phyloP scores from a whole-genome alignment of 371 early-diverging fungal species.

The Sporodiniella umbellata region DNA sequence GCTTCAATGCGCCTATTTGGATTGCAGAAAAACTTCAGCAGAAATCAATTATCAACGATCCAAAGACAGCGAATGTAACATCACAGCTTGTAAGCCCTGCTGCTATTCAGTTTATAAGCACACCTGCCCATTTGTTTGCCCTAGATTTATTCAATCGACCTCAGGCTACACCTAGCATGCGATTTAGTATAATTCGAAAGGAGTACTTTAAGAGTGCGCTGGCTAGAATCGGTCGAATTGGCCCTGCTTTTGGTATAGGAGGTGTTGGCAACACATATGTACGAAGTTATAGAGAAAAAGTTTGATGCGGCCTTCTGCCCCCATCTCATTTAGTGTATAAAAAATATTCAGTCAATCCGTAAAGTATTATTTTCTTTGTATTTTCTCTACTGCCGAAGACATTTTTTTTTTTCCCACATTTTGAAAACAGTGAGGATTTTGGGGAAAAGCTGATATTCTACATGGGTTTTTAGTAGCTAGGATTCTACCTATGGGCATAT shows the following conservation, averaged over 20 bases:
- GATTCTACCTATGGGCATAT: too few relatives aligned
- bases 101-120: constrained; percentile 51
- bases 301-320: background rate
- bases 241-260: constrained; percentile 71
- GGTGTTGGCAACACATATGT: constrained; percentile 58
- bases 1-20: constrained; percentile 61
- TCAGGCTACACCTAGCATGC: constrained; percentile 16
- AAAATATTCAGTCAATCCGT: too few relatives aligned
- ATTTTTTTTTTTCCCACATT: too few relatives aligned
- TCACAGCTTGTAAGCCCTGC: constrained; percentile 59
- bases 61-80: constrained; percentile 29
- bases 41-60: constrained; percentile 2
- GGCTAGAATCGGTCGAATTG: constrained; percentile 63
- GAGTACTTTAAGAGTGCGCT: constrained; percentile 56
- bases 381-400: too few relatives aligned
- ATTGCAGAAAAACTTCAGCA: constrained; percentile 29
- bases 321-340: background rate
- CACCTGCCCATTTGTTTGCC: constrained; percentile 60
- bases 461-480: too few relatives aligned
- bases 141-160: constrained; percentile 63
- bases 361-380: too few relatives aligned
- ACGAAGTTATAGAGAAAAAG: constrained; percentile 15
- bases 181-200: constrained; percentile 34
- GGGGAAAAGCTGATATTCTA: too few relatives aligned
- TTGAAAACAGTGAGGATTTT: too few relatives aligned